Evolutionary conservation across 2,329 filamentous ascomycete species (phyloP).

Genomic region (Dactylellina leptospora): DNA sequence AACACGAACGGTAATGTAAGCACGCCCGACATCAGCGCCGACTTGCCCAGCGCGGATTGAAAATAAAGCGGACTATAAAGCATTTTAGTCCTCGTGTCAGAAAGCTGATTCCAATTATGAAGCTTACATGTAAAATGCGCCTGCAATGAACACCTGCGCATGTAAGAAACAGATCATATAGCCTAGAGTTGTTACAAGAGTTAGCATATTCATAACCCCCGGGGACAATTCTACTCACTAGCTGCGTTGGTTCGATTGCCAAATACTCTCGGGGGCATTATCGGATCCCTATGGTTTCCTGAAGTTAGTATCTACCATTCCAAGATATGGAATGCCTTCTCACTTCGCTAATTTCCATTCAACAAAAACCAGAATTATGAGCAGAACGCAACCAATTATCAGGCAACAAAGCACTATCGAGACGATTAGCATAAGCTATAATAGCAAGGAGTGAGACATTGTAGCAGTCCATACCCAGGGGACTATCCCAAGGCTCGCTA

Average conservation of each 20-base stretch:
- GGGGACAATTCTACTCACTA: slow-evolving; percentile 57
- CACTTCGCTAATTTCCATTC: slow-evolving; percentile 72
- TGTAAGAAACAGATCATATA: slow-evolving; percentile 62
- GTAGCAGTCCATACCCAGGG: slow-evolving; percentile 58
- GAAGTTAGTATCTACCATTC: not conserved
- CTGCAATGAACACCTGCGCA: slow-evolving; percentile 70
- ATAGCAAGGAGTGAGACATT: not conserved
- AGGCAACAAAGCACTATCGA: slow-evolving; percentile 69
- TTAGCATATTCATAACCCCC: too few species aligned
- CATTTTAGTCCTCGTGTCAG: not conserved
- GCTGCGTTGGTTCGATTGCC: slow-evolving; percentile 67
- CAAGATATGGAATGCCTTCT: not conserved
- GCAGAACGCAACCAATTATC: slow-evolving; percentile 67
- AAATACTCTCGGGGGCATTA: slow-evolving; percentile 75
- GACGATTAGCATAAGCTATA: not conserved
- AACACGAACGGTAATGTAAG: slow-evolving; percentile 71
- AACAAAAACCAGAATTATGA: slow-evolving; percentile 67
- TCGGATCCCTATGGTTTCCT: slow-evolving; percentile 61
- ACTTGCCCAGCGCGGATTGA: slow-evolving; percentile 71
- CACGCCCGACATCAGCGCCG: slow-evolving; percentile 69
- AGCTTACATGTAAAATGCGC: slow-evolving; percentile 64
- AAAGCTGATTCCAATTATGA: not conserved
- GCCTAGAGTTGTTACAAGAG: slow-evolving; percentile 63
- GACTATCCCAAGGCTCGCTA: slow-evolving; percentile 69
- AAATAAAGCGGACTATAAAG: slow-evolving; percentile 65